Evolutionary conservation across 225 moss, liverwort and hornwort species (phyloP).

Genomic region (Marchantia paleacea): DNA sequence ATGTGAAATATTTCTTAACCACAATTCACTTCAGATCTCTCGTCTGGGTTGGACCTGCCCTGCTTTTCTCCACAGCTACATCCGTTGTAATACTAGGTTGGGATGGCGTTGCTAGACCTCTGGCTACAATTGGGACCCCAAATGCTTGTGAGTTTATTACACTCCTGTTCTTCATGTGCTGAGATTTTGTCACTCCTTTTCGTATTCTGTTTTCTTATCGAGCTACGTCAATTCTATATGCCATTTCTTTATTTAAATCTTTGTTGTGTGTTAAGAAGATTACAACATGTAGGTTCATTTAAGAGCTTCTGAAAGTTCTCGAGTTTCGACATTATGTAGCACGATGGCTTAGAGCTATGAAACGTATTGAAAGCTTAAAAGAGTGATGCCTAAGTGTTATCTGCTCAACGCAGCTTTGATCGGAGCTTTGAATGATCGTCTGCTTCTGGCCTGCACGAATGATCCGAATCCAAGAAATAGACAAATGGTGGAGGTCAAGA

Average conservation of each 20-base stretch:
- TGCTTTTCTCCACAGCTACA: slow-evolving; percentile 96
- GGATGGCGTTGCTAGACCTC: slow-evolving; percentile 86
- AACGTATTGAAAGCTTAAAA: too few relatives aligned
- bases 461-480: slow-evolving; percentile 94
- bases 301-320: too few relatives aligned
- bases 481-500: slow-evolving; percentile 94
- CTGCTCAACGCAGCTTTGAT: slow-evolving; percentile 63
- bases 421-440: slow-evolving; percentile 94
- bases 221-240: too few relatives aligned
- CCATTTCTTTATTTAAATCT: too few relatives aligned
- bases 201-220: too few relatives aligned
- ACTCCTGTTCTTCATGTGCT: not conserved
- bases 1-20: slow-evolving; percentile 48
- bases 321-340: too few relatives aligned
- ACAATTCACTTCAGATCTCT: slow-evolving; percentile 84
- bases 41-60: slow-evolving; percentile 91
- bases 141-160: slow-evolving; percentile 64
- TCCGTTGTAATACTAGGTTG: slow-evolving; percentile 88
- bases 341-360: too few relatives aligned
- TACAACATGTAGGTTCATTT: too few relatives aligned
- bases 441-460: slow-evolving; percentile 94
- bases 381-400: not conserved
- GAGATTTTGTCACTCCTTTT: not conserved
- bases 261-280: too few relatives aligned
- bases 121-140: slow-evolving; percentile 86